Conservation (phyloP, 2,329 filamentous ascomycete genomes). For the Sordariomycetes sp. region DNA sequence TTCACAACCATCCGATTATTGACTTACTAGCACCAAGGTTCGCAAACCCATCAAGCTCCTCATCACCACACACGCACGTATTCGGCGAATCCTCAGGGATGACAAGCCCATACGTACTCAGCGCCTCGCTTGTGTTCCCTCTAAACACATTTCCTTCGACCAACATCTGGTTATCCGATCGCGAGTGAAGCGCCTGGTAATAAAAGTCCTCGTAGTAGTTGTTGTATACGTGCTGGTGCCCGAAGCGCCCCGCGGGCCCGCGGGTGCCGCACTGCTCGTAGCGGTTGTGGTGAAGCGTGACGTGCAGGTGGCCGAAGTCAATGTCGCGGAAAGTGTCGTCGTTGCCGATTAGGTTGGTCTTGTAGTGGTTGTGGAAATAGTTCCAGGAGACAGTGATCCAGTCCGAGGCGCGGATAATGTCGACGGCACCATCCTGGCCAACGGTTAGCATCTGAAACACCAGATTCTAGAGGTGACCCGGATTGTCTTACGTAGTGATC, state of each 20-base stretch:
- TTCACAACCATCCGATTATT: too few species aligned
- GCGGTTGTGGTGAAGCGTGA: constrained; percentile 37
- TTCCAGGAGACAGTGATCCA: constrained; percentile 33
- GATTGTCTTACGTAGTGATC: constrained; percentile 17
- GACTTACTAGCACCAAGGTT: constrained; percentile 36
- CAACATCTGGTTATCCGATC: constrained; percentile 32
- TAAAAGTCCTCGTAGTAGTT: constrained; percentile 32
- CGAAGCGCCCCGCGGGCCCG: constrained; percentile 33
- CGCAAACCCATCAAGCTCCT: constrained; percentile 38
- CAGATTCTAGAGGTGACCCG: background rate
- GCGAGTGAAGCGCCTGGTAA: constrained; percentile 33
- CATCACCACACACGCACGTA: constrained; percentile 35
- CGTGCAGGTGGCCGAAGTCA: constrained; percentile 27
- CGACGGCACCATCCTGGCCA: constrained; percentile 27
- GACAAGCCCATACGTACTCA: constrained; percentile 39
- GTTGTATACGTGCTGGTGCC: constrained; percentile 34
- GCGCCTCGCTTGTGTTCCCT: constrained; percentile 30
- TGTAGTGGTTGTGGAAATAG: constrained; percentile 35
- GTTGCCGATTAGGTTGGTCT: constrained; percentile 29
- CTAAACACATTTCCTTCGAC: constrained; percentile 34
- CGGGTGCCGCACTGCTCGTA: constrained; percentile 30
- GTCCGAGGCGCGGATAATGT: constrained; percentile 28
- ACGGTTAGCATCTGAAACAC: background rate
- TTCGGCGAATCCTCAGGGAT: constrained; percentile 42
- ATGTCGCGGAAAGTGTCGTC: constrained; percentile 21